These are phyloP conservation scores for Porcisia hertigi DNA, from an alignment of 208 protist species.

Conservation along the genomic window DNA sequence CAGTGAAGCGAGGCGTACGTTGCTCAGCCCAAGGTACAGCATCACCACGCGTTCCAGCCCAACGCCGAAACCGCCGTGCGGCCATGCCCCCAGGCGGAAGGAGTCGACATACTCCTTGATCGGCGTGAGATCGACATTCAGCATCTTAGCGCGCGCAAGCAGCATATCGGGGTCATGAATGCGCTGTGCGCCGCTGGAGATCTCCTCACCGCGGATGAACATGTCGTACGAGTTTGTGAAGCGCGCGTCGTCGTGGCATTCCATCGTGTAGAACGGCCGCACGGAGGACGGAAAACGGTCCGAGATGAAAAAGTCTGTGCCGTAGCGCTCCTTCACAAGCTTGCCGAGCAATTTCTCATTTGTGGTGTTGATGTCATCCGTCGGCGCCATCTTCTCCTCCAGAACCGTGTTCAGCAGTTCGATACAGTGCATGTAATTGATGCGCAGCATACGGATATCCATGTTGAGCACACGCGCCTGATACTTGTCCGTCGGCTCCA, in stretches of 20 bases:
- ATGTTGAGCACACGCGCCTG: constrained; percentile 78
- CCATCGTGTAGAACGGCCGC: constrained; percentile 99
- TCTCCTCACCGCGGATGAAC: constrained; percentile 99
- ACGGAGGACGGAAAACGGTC: constrained; percentile 97
- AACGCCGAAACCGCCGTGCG: constrained; percentile 99
- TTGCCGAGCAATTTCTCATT: constrained; percentile 96
- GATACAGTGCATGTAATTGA: constrained; percentile 94
- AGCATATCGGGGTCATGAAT: constrained; percentile 98
- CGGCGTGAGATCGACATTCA: constrained; percentile 84
- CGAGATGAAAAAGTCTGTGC: constrained; percentile 99
- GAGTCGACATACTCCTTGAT: constrained; percentile 98
- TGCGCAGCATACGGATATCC: constrained; percentile 82
- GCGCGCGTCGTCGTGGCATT: constrained; percentile 90
- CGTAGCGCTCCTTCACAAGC: constrained; percentile 98
- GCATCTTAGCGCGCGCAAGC: constrained; percentile 66
- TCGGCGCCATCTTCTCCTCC: constrained; percentile 77
- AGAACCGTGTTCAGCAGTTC: constrained; percentile 91
- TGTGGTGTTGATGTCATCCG: constrained; percentile 94
- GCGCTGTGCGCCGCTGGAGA: constrained; percentile 99
- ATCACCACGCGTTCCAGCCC: constrained; percentile 99
- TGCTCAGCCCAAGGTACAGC: constrained; percentile 98
- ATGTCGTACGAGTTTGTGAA: constrained; percentile 99
- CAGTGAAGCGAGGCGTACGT: constrained; percentile 98
- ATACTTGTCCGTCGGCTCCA: constrained; percentile 80
- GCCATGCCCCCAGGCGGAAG: constrained; percentile 98